Conservation (phyloP, 192 early-diverging fungal species). For the Entomortierella chlamydospora region DNA sequence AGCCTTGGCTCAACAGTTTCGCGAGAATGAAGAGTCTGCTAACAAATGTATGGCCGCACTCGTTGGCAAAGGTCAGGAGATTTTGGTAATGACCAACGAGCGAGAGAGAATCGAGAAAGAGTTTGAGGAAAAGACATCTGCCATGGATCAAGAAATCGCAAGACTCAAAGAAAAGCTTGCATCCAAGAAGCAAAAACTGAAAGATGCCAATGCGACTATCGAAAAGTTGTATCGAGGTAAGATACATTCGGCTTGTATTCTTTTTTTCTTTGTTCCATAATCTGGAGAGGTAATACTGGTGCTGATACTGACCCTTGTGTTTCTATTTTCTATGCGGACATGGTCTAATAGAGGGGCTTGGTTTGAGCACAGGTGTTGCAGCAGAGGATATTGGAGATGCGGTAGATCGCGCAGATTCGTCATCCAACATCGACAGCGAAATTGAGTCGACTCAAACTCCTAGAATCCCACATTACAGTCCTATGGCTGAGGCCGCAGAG, state of each 20-base stretch:
- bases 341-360: constrained; percentile 18
- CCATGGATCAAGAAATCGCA: neutral
- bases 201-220: neutral
- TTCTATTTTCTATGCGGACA: neutral
- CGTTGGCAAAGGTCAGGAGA: neutral
- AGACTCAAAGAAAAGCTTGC: neutral
- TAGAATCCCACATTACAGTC: neutral
- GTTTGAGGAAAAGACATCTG: neutral
- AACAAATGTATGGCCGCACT: neutral
- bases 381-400: neutral
- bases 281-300: neutral
- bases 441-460: neutral
- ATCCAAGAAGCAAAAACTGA: constrained; percentile 4
- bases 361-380: constrained; percentile 8
- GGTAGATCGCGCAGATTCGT: neutral
- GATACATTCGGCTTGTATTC: neutral
- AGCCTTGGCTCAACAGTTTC: neutral
- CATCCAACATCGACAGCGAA: neutral
- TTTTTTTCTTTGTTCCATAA: neutral
- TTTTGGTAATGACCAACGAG: neutral
- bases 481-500: constrained; percentile 25
- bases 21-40: neutral
- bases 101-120: neutral
- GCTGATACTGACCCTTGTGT: neutral
- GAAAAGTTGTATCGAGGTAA: constrained; percentile 33